A percentile compares a stretch with the other conserved stretches of the same genome.
Conservation (phyloP, 1,284 basidiomycete genomes). For the Rhodotorula sp. region DNA sequence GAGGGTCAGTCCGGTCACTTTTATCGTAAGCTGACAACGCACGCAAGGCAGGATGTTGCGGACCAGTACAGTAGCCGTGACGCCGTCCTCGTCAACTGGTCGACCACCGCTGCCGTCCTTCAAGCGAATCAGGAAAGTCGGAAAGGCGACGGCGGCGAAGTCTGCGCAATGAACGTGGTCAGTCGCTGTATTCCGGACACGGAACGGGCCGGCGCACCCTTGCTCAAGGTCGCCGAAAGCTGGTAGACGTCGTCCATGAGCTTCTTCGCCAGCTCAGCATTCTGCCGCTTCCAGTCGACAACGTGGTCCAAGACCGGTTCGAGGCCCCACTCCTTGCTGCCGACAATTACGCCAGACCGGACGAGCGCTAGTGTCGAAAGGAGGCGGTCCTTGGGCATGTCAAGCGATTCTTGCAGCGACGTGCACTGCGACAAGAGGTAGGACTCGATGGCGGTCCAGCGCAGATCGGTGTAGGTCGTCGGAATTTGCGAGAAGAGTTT, state of each 20-base stretch:
- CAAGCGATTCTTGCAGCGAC: slow-evolving; percentile 52
- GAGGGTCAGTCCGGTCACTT: not conserved
- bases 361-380: slow-evolving; percentile 43
- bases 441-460: slow-evolving; percentile 72
- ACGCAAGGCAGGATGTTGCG: slow-evolving; percentile 71
- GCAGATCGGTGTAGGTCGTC: slow-evolving; percentile 66
- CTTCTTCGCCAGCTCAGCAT: slow-evolving; percentile 52
- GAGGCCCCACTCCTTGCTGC: slow-evolving; percentile 35
- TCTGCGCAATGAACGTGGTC: slow-evolving; percentile 52
- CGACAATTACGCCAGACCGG: slow-evolving; percentile 39
- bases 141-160: slow-evolving; percentile 63
- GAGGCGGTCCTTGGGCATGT: slow-evolving; percentile 41
- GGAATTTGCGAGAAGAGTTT: slow-evolving; percentile 71
- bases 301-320: slow-evolving; percentile 11
- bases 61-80: slow-evolving; percentile 59
- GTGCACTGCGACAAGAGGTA: slow-evolving; percentile 66
- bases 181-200: not conserved
- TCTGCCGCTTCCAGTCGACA: not conserved
- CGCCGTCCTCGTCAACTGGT: slow-evolving; percentile 63
- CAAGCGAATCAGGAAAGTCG: slow-evolving; percentile 60
- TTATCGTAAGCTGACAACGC: slow-evolving; percentile 44
- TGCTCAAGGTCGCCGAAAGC: slow-evolving; percentile 57
- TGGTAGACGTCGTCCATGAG: slow-evolving; percentile 58
- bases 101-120: slow-evolving; percentile 53
- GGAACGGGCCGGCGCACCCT: slow-evolving; percentile 54